Evolutionary conservation across 305 asterid genomes (phyloP).

Genomic region (Withania somnifera): DNA sequence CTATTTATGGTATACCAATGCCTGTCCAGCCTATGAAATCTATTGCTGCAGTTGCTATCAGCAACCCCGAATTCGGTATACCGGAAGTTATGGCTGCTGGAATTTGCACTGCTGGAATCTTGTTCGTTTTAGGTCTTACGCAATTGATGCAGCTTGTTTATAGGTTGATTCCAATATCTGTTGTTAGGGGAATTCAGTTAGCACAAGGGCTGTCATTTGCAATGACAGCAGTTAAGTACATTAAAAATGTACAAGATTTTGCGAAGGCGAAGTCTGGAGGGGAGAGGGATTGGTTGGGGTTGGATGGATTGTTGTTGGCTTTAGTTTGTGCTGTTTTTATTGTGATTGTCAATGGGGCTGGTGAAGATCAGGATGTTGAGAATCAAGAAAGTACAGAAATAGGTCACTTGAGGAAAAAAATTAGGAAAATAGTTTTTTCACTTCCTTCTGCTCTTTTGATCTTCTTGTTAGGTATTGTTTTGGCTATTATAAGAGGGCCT

Average conservation of each 20-base stretch:
- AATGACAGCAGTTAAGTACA: constrained; percentile 59
- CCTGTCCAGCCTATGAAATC: constrained; percentile 93
- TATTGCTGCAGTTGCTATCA: constrained; percentile 69
- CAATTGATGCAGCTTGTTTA: constrained; percentile 58
- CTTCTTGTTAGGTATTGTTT: constrained; percentile 44
- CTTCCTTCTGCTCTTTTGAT: constrained; percentile 60
- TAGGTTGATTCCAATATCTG: constrained; percentile 47
- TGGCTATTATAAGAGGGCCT: constrained; percentile 60
- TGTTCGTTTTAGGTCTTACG: constrained; percentile 41
- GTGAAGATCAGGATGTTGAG: constrained; percentile 18
- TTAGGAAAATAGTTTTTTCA: constrained; percentile 20
- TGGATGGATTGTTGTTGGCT: constrained; percentile 62
- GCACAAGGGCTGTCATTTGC: constrained; percentile 74
- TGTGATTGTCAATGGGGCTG: constrained; percentile 46
- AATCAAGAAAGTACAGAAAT: neutral
- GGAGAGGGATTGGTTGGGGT: constrained; percentile 51
- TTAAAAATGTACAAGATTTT: constrained; percentile 37
- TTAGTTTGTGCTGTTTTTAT: constrained; percentile 49
- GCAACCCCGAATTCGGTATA: constrained; percentile 40
- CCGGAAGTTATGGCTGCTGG: constrained; percentile 87
- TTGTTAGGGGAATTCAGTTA: constrained; percentile 70
- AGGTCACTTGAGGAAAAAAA: neutral
- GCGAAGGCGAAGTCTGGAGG: constrained; percentile 40
- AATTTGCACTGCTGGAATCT: constrained; percentile 48
- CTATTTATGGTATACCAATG: constrained; percentile 75